Evolutionary conservation across 768 basidiomycete species (phyloP), one percentile per base, ranked within the genome.

Genomic region (Phylloporus sp.): DNA sequence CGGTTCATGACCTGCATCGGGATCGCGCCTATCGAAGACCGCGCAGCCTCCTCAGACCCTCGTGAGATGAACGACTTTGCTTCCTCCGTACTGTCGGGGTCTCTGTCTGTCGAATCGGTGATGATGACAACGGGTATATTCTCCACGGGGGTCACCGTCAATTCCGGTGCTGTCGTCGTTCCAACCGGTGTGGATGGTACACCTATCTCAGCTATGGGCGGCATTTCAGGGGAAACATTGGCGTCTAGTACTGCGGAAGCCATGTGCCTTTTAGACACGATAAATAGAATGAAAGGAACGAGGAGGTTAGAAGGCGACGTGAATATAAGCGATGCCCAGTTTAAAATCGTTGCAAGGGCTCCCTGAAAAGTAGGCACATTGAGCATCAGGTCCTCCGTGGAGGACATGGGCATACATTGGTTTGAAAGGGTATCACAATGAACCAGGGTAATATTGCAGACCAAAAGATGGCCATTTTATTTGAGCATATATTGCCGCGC

Each of bases 301-400:
- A 63, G 56, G 18, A 63, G 62, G 40, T 63, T 63, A 3, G 54
- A 49, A 18, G 62, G 62, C 4, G 59, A 49, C 1, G 62, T 64
- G 40, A 63, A 56, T 47, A 63, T 40, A 13, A 63, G 62, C 4
- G 62, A 64, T 5, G 62, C 59, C 62, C 62, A 63, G 10, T 63
- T 63, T 11, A 63, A 38, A 47, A 63, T 61, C 2, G 34, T 49
- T 13, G 50, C 22, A 10, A 63, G 40, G 38, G 55, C 58, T 28
- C 32, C 53, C 61, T 62, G 36, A 18, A 35, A 41, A 11, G 2
- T 7, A n/a, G 20, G 24, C 4, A 31, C 20, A 16, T 24, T 52
- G 22, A 46, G 47, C 9, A 41, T 24, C 32, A 29, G 22, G 43
- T 32, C 10, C n/a, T n/a, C 6, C 4, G 4, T 2, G 18, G 36